These are phyloP conservation scores for Harrya chromipes DNA, from an alignment of 768 basidiomycete species.

Conservation along the genomic window DNA sequence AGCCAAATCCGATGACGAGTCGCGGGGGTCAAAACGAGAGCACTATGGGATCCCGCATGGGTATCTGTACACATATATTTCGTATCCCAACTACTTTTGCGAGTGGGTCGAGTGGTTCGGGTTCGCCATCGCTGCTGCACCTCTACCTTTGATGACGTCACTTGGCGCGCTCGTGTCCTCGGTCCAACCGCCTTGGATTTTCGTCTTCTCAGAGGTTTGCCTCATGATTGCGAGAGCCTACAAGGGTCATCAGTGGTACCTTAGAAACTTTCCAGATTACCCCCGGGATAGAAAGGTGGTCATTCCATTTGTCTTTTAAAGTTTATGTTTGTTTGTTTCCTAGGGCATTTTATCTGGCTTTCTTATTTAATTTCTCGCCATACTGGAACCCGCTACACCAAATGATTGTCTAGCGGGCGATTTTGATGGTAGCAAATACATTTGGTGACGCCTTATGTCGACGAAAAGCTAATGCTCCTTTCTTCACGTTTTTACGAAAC, in stretches of 20 bases:
- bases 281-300: slow-evolving; percentile 73
- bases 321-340: no score
- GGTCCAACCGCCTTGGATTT: slow-evolving; percentile 72
- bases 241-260: slow-evolving; percentile 86
- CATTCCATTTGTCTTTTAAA: slow-evolving; percentile 72
- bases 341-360: no score
- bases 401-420: no score
- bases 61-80: slow-evolving; percentile 70
- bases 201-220: slow-evolving; percentile 67
- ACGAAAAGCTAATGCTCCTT: no score
- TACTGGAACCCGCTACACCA: no score
- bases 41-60: slow-evolving; percentile 83
- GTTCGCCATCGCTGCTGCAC: slow-evolving; percentile 74
- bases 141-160: slow-evolving; percentile 37
- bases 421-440: no score
- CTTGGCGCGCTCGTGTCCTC: slow-evolving; percentile 43
- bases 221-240: slow-evolving; percentile 82
- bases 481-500: no score
- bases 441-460: no score
- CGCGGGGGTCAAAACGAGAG: slow-evolving; percentile 32
- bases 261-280: slow-evolving; percentile 72
- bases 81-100: slow-evolving; percentile 91
- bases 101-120: slow-evolving; percentile 96
- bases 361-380: no score
- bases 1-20: slow-evolving; percentile 26